These are phyloP conservation scores for Taphrina wiesneri DNA, from an alignment of 1,139 yeast species.

Conservation along the genomic window DNA sequence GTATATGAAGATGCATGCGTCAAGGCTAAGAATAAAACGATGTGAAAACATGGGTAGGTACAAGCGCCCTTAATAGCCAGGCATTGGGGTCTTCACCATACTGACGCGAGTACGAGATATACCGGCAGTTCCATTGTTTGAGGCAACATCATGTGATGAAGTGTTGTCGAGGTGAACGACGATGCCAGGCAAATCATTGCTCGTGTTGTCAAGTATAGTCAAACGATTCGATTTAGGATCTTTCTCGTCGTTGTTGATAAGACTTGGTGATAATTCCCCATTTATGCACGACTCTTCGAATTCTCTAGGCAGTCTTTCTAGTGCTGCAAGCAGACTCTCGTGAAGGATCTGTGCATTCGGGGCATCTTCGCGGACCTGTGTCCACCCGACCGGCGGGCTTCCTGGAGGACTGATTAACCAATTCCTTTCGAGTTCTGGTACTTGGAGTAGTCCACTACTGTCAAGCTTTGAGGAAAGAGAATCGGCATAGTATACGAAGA, in stretches of 20 bases:
- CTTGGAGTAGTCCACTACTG: constrained; percentile 40
- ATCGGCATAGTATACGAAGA: constrained; percentile 36
- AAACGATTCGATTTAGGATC: neutral
- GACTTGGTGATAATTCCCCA: neutral
- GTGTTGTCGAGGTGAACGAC: constrained; percentile 9
- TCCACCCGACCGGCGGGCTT: constrained; percentile 52
- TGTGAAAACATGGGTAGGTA: neutral
- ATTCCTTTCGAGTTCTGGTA: constrained; percentile 49
- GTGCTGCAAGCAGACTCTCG: constrained; percentile 12
- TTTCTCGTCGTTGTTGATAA: too few species aligned
- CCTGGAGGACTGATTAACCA: constrained; percentile 52
- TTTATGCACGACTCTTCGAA: neutral
- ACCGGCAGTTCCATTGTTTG: neutral
- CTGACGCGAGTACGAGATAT: neutral
- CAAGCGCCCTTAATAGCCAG: neutral
- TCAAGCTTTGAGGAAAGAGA: constrained; percentile 35
- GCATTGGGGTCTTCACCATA: constrained; percentile 9
- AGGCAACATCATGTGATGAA: neutral
- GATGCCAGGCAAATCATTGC: neutral
- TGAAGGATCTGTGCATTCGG: constrained; percentile 42
- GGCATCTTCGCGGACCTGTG: constrained; percentile 45
- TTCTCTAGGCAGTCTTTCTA: constrained; percentile 1
- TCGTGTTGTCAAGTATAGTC: neutral
- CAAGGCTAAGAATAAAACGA: neutral
- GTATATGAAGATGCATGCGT: neutral